Conservation (phyloP, 139 green algal genomes). For the Auxenochlorella pyrenoidosa region DNA sequence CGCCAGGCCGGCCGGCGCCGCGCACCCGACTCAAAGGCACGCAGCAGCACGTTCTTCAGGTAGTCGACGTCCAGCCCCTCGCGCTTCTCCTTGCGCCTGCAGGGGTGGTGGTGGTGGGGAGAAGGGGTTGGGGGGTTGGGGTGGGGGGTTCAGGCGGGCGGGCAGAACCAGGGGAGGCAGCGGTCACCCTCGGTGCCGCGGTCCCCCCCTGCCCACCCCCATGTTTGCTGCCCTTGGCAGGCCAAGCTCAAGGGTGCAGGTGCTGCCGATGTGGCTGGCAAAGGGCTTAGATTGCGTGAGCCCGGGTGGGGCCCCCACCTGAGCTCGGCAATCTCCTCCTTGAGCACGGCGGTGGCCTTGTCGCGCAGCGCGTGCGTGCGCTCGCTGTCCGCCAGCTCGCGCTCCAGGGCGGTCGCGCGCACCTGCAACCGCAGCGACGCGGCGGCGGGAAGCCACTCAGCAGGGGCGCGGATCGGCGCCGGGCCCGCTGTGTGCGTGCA, state of each 20-base stretch:
- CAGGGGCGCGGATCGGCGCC: too few relatives aligned
- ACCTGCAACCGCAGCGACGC: not conserved
- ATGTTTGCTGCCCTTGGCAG: too few relatives aligned
- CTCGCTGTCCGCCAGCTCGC: constrained; percentile 43
- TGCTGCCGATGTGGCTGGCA: too few relatives aligned
- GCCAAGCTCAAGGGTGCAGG: too few relatives aligned
- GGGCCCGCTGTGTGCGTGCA: too few relatives aligned
- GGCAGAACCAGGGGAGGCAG: not conserved
- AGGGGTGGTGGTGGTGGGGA: not conserved
- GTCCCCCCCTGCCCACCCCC: not conserved
- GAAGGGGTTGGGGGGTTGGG: not conserved
- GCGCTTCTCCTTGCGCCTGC: constrained; percentile 39
- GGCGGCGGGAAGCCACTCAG: too few relatives aligned
- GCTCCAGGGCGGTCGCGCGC: constrained; percentile 3
- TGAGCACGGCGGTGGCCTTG: constrained; percentile 52
- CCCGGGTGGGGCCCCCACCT: too few relatives aligned
- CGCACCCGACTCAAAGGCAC: constrained; percentile 51
- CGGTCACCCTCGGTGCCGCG: too few relatives aligned
- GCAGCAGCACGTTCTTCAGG: constrained; percentile 59
- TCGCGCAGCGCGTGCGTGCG: constrained; percentile 61
- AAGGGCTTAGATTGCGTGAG: too few relatives aligned
- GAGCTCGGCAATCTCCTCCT: constrained; percentile 63
- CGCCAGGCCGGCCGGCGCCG: not conserved
- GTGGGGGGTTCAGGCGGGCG: too few relatives aligned
- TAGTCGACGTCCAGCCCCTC: constrained; percentile 52